phyloP scores from a whole-genome alignment of 768 basidiomycete species.

The Rhodotorula taiwanensis region DNA sequence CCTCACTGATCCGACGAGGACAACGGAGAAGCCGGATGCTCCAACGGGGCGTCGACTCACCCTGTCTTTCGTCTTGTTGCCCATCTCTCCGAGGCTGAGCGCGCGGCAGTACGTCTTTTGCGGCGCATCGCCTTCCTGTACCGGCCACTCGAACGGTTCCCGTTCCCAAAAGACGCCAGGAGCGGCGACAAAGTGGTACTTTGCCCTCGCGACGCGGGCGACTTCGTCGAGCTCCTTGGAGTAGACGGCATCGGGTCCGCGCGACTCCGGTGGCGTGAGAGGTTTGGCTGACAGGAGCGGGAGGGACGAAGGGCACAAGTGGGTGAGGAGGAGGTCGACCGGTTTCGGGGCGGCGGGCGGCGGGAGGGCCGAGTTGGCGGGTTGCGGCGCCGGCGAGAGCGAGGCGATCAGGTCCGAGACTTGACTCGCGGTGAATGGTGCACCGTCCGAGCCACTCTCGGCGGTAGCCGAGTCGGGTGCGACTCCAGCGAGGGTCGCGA shows the following conservation, averaged over 20 bases:
- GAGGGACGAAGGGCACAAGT: slow-evolving; percentile 66
- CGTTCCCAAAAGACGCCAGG: slow-evolving; percentile 87
- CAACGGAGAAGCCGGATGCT: no score
- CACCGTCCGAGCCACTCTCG: no score
- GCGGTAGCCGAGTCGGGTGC: slow-evolving; percentile 65
- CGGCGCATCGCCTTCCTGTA: slow-evolving; percentile 49
- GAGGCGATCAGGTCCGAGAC: slow-evolving; percentile 36
- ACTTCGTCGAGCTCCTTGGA: slow-evolving; percentile 62
- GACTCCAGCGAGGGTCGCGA: slow-evolving; percentile 56
- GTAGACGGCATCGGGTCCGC: slow-evolving; percentile 41
- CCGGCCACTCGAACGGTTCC: slow-evolving; percentile 81
- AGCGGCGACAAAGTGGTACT: slow-evolving; percentile 75
- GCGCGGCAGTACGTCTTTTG: slow-evolving; percentile 54
- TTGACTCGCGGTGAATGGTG: slow-evolving; percentile 16
- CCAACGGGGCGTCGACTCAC: slow-evolving; percentile 50
- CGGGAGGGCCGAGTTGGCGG: slow-evolving; percentile 62
- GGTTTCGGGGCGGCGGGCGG: slow-evolving; percentile 56
- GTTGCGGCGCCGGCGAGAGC: slow-evolving; percentile 53
- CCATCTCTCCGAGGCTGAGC: slow-evolving; percentile 81
- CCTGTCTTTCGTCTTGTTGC: slow-evolving; percentile 65
- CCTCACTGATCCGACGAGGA: no score
- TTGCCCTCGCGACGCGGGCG: slow-evolving; percentile 55
- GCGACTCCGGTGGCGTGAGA: slow-evolving; percentile 47
- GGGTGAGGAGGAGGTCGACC: slow-evolving; percentile 73
- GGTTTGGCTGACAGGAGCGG: slow-evolving; percentile 57